Evolutionary conservation across 345 rosid species (phyloP).

Genomic region (Mangifera indica): DNA sequence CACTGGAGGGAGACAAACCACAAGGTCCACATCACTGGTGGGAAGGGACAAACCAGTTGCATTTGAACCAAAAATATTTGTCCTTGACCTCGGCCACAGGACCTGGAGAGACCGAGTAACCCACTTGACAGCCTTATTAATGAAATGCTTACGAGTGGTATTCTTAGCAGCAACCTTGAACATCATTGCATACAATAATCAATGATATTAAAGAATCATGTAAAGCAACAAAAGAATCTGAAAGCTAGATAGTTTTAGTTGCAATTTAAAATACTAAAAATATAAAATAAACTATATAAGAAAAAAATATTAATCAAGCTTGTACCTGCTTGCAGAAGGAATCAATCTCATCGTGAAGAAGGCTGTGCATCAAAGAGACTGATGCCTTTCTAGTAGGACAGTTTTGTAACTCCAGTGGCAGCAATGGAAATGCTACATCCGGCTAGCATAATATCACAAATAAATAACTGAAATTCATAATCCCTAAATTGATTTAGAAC

Average conservation of each 20-base stretch:
- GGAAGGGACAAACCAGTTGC: constrained; percentile 96
- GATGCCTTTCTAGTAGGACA: constrained; percentile 55
- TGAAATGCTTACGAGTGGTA: constrained; percentile 79
- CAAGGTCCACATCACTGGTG: constrained; percentile 98
- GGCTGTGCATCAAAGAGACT: constrained; percentile 62
- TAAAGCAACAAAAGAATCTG: background rate
- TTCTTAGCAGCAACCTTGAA: constrained; percentile 79
- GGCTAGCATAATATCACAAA: constrained; percentile 58
- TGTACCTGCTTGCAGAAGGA: constrained; percentile 82
- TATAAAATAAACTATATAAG: background rate
- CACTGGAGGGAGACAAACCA: constrained; percentile 96
- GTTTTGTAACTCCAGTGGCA: constrained; percentile 64
- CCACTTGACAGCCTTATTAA: constrained; percentile 95
- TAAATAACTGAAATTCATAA: constrained; percentile 26
- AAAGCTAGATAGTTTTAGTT: background rate
- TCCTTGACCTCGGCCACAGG: constrained; percentile 95
- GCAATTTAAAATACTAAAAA: constrained; percentile 5
- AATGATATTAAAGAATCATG: constrained; percentile 6
- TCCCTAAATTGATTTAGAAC: constrained; percentile 10
- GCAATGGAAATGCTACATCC: constrained; percentile 82
- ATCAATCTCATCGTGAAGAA: constrained; percentile 82
- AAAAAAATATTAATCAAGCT: constrained; percentile 14
- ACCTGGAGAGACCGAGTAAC: constrained; percentile 95
- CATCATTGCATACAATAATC: constrained; percentile 24
- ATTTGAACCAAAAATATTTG: constrained; percentile 88